These are phyloP conservation scores for Chalciporus piperatus DNA, from an alignment of 768 basidiomycete genomes.

Conservation along the genomic window DNA sequence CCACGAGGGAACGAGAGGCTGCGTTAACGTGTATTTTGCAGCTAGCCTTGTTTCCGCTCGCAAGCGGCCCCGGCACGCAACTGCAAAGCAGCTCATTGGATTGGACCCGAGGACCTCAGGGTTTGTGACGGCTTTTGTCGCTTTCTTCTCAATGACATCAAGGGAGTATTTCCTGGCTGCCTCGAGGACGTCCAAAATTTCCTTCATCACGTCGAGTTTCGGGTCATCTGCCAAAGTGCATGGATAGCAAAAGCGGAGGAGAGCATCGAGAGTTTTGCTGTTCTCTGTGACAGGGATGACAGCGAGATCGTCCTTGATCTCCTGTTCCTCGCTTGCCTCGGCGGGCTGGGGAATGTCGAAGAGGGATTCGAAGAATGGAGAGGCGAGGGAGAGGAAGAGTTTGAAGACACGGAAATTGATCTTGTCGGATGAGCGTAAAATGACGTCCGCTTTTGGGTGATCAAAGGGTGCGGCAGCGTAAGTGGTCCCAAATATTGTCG, in stretches of 20 bases:
- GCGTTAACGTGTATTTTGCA: slow-evolving; percentile 26
- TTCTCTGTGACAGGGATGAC: slow-evolving; percentile 19
- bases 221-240: slow-evolving; percentile 20
- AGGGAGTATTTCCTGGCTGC: slow-evolving; percentile 23
- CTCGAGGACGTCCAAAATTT: slow-evolving; percentile 11
- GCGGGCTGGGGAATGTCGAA: slow-evolving; percentile 26
- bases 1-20: slow-evolving; percentile 23
- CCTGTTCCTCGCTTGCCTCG: slow-evolving; percentile 4
- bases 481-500: no score
- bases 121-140: no score
- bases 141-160: slow-evolving; percentile 18
- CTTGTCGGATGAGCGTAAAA: slow-evolving; percentile 25
- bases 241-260: slow-evolving; percentile 25
- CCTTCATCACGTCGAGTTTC: slow-evolving; percentile 6
- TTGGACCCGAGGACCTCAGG: no score
- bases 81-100: no score
- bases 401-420: slow-evolving; percentile 32
- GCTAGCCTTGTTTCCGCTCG: no score
- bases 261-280: slow-evolving; percentile 18
- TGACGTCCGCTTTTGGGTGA: slow-evolving; percentile 19
- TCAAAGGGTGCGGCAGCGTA: slow-evolving; percentile 17
- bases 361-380: slow-evolving; percentile 32
- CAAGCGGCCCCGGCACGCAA: no score
- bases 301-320: slow-evolving; percentile 11
- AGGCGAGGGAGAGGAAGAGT: slow-evolving; percentile 30